A percentile compares a stretch with the other conserved stretches of the same genome.
phyloP scores from a whole-genome alignment of 2,329 filamentous ascomycete genomes.

The Mollisiaceae sp. region DNA sequence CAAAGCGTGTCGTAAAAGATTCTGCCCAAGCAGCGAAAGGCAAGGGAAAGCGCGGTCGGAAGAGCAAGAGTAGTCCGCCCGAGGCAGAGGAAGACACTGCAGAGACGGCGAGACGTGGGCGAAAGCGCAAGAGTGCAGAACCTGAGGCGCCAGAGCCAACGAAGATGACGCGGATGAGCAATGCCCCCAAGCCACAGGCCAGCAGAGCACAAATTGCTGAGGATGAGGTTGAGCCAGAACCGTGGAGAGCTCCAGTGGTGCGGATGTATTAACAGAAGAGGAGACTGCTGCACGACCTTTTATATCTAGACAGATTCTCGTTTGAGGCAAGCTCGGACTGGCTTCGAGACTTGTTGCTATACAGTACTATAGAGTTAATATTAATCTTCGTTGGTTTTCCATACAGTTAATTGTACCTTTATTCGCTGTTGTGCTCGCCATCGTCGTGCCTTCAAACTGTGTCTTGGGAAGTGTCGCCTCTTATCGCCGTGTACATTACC shows the following conservation, averaged over 20 bases:
- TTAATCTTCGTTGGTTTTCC: slow-evolving; percentile 31
- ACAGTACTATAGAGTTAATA: slow-evolving; percentile 31
- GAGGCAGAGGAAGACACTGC: too few relatives aligned
- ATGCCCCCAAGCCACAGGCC: too few relatives aligned
- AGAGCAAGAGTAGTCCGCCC: too few relatives aligned
- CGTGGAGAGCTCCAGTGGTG: slow-evolving; percentile 33
- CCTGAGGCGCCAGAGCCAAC: too few relatives aligned
- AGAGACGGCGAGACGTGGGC: too few relatives aligned
- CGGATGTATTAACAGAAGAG: slow-evolving; percentile 31
- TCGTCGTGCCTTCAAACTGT: slow-evolving; percentile 6
- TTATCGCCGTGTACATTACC: slow-evolving; percentile 17
- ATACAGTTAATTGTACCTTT: slow-evolving; percentile 20
- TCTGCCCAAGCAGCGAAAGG: too few relatives aligned
- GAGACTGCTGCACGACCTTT: slow-evolving; percentile 24
- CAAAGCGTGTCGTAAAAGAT: too few relatives aligned
- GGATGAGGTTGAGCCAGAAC: slow-evolving; percentile 32
- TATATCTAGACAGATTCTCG: slow-evolving; percentile 26
- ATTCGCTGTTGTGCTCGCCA: slow-evolving; percentile 22
- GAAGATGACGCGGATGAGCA: too few relatives aligned
- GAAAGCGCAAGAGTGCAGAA: too few relatives aligned
- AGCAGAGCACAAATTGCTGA: slow-evolving; percentile 29
- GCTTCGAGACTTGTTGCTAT: slow-evolving; percentile 30
- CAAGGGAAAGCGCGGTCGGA: too few relatives aligned
- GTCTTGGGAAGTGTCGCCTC: slow-evolving; percentile 7
- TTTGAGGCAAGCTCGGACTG: slow-evolving; percentile 26